Percentiles rank a stretch among this genome's conserved stretches.
These are phyloP conservation scores for Backusella circina DNA, from an alignment of 192 early-diverging fungal species.

Conservation along the genomic window DNA sequence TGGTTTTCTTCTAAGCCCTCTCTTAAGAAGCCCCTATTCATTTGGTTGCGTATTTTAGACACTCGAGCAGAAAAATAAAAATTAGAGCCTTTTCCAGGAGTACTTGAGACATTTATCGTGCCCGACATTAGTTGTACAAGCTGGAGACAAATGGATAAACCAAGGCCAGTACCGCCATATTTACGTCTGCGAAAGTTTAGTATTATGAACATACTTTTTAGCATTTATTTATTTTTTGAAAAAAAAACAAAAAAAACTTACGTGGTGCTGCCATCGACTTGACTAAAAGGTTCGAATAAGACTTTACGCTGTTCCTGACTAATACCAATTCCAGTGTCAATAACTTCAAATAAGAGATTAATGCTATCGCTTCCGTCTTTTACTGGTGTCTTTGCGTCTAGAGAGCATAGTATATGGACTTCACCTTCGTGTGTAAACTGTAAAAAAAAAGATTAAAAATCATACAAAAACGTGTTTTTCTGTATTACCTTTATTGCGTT, in stretches of 20 bases:
- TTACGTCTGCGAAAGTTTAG: slow-evolving; percentile 35
- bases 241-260: slow-evolving; percentile 23
- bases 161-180: slow-evolving; percentile 62
- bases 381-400: slow-evolving; percentile 3
- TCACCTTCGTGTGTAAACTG: slow-evolving; percentile 55
- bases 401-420: slow-evolving; percentile 43
- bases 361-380: slow-evolving; percentile 14
- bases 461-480: not conserved
- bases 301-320: slow-evolving; percentile 41
- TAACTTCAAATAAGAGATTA: slow-evolving; percentile 36
- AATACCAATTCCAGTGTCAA: slow-evolving; percentile 58
- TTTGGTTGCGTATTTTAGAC: slow-evolving; percentile 8
- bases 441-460: not conserved
- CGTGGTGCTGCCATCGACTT: slow-evolving; percentile 62
- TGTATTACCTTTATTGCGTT: slow-evolving; percentile 62
- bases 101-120: slow-evolving; percentile 40
- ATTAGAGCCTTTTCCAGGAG: slow-evolving; percentile 41
- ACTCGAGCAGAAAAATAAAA: slow-evolving; percentile 46
- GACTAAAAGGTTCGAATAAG: slow-evolving; percentile 60
- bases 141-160: slow-evolving; percentile 55
- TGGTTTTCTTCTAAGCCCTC: not conserved
- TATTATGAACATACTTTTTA: not conserved
- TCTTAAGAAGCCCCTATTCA: not conserved
- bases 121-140: slow-evolving; percentile 65
- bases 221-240: not conserved